Evolutionary conservation across 2,329 filamentous ascomycete genomes (phyloP).

Genomic region (Pseudocercospora cruenta): DNA sequence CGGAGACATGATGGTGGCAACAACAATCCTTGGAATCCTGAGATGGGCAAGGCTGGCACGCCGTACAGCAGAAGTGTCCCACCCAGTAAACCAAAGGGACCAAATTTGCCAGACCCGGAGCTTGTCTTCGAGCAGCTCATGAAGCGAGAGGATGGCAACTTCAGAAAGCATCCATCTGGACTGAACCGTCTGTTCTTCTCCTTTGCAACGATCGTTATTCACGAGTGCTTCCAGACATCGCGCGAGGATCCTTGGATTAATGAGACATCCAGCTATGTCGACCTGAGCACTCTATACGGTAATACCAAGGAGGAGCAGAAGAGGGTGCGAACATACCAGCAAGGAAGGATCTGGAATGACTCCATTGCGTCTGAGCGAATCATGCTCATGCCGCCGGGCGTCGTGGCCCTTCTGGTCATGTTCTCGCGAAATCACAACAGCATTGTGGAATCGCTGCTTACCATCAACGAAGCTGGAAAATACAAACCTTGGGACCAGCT

Average conservation of each 20-base stretch:
- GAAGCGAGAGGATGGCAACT: conserved; percentile 45
- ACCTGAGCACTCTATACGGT: conserved; percentile 52
- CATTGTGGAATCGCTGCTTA: conserved; percentile 46
- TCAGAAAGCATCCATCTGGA: conserved; percentile 50
- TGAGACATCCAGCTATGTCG: conserved; percentile 53
- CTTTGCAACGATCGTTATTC: conserved; percentile 53
- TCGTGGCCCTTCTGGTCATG: conserved; percentile 47
- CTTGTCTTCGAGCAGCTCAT: conserved; percentile 52
- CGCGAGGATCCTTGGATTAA: conserved; percentile 48
- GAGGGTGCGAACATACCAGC: conserved; percentile 48
- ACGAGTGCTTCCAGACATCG: conserved; percentile 53
- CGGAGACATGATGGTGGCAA: conserved; percentile 50
- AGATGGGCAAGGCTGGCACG: conserved; percentile 58
- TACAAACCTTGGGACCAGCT: conserved; percentile 48
- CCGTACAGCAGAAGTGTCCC: conserved; percentile 52
- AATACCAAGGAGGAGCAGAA: conserved; percentile 49
- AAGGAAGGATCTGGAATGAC: conserved; percentile 50
- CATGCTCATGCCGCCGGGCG: conserved; percentile 54
- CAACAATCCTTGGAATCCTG: conserved; percentile 51
- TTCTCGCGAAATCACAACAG: conserved; percentile 53
- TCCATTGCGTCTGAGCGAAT: conserved; percentile 51
- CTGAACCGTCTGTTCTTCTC: conserved; percentile 53
- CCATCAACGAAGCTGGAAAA: conserved; percentile 50
- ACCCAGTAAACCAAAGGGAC: conserved; percentile 54
- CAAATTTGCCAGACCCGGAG: conserved; percentile 54